A percentile compares a stretch with the other conserved stretches of the same genome.
Evolutionary conservation across 768 basidiomycete genomes (phyloP).

Genomic region (Hydnum rufescens): DNA sequence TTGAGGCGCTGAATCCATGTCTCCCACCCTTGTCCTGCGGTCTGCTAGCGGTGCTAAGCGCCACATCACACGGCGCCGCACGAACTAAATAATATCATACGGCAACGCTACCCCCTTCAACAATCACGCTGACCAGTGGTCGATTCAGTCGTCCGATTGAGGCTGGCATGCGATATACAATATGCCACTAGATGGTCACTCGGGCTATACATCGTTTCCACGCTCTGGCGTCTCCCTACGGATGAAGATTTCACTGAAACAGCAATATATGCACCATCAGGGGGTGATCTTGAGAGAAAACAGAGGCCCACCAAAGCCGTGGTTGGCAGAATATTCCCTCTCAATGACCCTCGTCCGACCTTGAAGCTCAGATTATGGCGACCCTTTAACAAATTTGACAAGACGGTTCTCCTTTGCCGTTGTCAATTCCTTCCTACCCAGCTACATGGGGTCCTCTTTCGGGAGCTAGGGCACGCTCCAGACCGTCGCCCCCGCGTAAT

Average conservation of each 20-base stretch:
- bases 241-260: not conserved
- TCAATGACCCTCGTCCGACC: no score
- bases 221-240: not conserved
- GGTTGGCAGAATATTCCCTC: no score
- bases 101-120: constrained; percentile 15
- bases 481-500: constrained; percentile 19
- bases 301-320: no score
- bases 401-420: no score
- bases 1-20: constrained; percentile 40
- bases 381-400: no score
- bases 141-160: constrained; percentile 19
- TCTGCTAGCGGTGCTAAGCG: constrained; percentile 33
- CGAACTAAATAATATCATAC: constrained; percentile 50
- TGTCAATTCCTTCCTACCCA: no score
- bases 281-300: no score
- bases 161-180: constrained; percentile 21
- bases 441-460: no score
- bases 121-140: no score
- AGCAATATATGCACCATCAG: no score
- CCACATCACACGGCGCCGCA: constrained; percentile 35
- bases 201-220: constrained; percentile 25
- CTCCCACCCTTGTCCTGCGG: constrained; percentile 40
- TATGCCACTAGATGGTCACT: constrained; percentile 23
- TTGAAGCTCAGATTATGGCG: no score
- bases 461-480: constrained; percentile 35